These are phyloP conservation scores for Parasarocladium wereldwijsianum DNA, from an alignment of 2,329 filamentous ascomycete species.

Conservation along the genomic window DNA sequence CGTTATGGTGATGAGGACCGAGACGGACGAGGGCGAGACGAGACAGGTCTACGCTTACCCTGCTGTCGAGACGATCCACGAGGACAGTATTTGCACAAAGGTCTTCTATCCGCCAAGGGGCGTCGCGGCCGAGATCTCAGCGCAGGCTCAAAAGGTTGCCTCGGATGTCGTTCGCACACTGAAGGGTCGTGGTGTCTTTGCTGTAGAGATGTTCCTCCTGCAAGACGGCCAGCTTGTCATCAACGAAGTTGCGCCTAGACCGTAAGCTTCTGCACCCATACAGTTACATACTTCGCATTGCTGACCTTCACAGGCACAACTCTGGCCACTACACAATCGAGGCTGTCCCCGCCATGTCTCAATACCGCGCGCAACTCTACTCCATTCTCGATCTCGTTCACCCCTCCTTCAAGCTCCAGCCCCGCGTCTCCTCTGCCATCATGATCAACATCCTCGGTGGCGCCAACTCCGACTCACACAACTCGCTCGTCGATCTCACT, in stretches of 20 bases:
- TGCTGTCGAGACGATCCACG: slow-evolving; percentile 85
- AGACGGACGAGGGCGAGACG: slow-evolving; percentile 41
- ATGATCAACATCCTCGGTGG: slow-evolving; percentile 76
- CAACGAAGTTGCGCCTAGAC: slow-evolving; percentile 73
- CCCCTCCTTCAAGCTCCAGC: slow-evolving; percentile 37
- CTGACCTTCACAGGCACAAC: slow-evolving; percentile 43
- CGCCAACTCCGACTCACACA: slow-evolving; percentile 47
- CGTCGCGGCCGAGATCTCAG: slow-evolving; percentile 43
- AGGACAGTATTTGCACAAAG: slow-evolving; percentile 89
- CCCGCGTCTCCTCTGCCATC: slow-evolving; percentile 46
- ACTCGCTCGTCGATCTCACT: slow-evolving; percentile 30
- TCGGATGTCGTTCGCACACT: slow-evolving; percentile 66
- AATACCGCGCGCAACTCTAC: slow-evolving; percentile 81
- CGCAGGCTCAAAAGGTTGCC: slow-evolving; percentile 61
- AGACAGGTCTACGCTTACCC: slow-evolving; percentile 57
- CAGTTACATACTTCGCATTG: slow-evolving; percentile 17
- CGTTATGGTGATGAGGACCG: slow-evolving; percentile 88
- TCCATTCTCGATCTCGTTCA: slow-evolving; percentile 60
- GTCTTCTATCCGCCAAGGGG: slow-evolving; percentile 73
- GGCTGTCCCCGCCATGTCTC: slow-evolving; percentile 69
- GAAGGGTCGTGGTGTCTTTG: slow-evolving; percentile 83
- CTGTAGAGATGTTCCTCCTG: slow-evolving; percentile 89
- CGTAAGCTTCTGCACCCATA: slow-evolving; percentile 12
- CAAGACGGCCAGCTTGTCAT: slow-evolving; percentile 57
- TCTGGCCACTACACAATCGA: slow-evolving; percentile 94